Conservation (phyloP, 768 basidiomycete genomes). For the Fibroporia radiculosa region DNA sequence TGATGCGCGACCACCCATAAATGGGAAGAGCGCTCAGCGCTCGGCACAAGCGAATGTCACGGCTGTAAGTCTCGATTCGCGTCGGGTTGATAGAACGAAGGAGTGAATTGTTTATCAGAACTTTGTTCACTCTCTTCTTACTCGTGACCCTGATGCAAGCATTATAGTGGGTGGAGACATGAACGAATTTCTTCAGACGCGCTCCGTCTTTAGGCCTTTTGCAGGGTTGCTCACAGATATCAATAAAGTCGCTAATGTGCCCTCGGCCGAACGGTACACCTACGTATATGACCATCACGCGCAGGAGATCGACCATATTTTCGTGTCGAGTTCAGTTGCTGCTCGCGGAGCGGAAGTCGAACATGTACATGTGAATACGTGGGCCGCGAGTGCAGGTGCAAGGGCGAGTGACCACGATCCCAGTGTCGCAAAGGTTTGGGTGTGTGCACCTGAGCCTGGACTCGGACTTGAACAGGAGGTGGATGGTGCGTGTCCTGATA, state of each 20-base stretch:
- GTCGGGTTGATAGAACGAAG: too few species aligned
- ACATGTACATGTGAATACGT: constrained; percentile 57
- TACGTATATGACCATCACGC: constrained; percentile 55
- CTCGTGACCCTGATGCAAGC: constrained; percentile 35
- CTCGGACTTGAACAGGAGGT: not conserved
- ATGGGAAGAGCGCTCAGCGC: constrained; percentile 39
- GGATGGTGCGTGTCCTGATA: not conserved
- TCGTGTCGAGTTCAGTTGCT: constrained; percentile 40
- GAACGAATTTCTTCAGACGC: constrained; percentile 52
- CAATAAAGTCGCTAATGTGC: constrained; percentile 42
- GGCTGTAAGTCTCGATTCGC: constrained; percentile 33
- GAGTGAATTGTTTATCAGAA: constrained; percentile 30
- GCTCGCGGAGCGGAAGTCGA: constrained; percentile 38
- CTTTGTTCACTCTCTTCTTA: constrained; percentile 41
- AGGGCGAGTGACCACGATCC: constrained; percentile 58
- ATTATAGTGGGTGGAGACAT: constrained; percentile 53
- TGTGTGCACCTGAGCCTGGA: constrained; percentile 34
- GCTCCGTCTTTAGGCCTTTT: constrained; percentile 42
- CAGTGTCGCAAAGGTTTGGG: constrained; percentile 39
- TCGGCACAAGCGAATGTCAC: constrained; percentile 42
- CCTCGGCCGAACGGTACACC: constrained; percentile 46
- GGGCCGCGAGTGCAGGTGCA: constrained; percentile 33
- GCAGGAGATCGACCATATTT: constrained; percentile 53
- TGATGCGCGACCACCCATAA: constrained; percentile 52
- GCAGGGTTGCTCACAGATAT: constrained; percentile 35